Base-by-base conservation (phyloP, 139 green algal species). In the Haematococcus lacustris region DNA sequence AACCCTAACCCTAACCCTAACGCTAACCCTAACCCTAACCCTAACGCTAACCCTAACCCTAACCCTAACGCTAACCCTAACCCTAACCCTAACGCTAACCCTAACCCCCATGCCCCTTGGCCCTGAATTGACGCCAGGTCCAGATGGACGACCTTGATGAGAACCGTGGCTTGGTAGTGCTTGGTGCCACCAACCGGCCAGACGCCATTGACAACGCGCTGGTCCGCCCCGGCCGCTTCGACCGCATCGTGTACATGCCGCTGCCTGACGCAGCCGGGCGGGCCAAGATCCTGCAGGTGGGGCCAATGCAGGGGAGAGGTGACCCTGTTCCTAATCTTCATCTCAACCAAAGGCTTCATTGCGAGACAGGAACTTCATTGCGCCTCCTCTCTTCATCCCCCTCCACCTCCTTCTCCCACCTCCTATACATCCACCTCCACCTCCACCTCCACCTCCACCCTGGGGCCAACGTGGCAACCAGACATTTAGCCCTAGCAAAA, bases 141-240 rank as follows among this genome's bases (percentile, higher is more conserved):
- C 83, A 89, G 84, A 95, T 98, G 90, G 94, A 99, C 78, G 95
- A 95, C 2, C 98, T 98, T 82, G 94, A 98, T 75, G 91, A 93
- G 80, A 98, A 96, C 86, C 89, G 87, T 0, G 90, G 91, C 21
- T 84, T 98, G 33, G 90, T 99, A 30, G 84, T 98, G n/a, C 86
- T 99, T 63, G 95, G 92, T 0, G 95, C 95, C 40, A 98, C 95
- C 78, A 99, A 99, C 88, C 76, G 93, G 17, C 95, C 95, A 0
- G 86, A 83, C 7, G 85, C 90, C 17, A 88, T 99, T 53, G 95
- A 99, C 83, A 76, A 81, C 5, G 93, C 94, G 30, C 85, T 88
- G 66, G 86, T 88, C 71, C 85, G 95, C 0, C 92, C 95, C 5
- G 95, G 95, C 6, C 86, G 95, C 68, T 98, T 99, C 80, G 94